These are phyloP conservation scores for Penicillium sp. DNA, from an alignment of 2,329 filamentous ascomycete genomes.

Conservation along the genomic window DNA sequence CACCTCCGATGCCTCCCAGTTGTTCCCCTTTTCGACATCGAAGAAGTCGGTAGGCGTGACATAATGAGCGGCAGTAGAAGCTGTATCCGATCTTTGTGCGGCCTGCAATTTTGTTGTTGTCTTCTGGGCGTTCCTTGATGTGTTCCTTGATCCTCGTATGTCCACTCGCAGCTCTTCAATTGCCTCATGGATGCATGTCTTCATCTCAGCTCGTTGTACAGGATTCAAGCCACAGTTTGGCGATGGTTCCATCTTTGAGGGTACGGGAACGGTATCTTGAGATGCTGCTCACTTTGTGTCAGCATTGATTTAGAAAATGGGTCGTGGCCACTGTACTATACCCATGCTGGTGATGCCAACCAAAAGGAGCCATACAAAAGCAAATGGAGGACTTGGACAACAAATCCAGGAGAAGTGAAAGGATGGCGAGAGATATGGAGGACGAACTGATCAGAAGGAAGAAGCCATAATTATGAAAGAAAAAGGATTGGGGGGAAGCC, in stretches of 20 bases:
- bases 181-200: not conserved
- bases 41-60: too few relatives aligned
- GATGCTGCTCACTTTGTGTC: not conserved
- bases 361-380: not conserved
- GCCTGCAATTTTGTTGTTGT: not conserved
- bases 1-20: not conserved
- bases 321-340: too few relatives aligned
- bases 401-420: too few relatives aligned
- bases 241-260: not conserved
- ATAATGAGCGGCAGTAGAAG: not conserved
- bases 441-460: too few relatives aligned
- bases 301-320: not conserved
- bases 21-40: not conserved
- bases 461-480: too few relatives aligned
- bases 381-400: too few relatives aligned
- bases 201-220: not conserved
- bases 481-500: too few relatives aligned
- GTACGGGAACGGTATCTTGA: not conserved
- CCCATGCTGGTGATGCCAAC: not conserved
- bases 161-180: not conserved
- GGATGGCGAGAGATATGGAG: too few relatives aligned
- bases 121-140: not conserved
- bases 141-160: not conserved
- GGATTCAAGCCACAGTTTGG: not conserved
- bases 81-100: not conserved